Percentiles rank a stretch among this genome's conserved stretches.
phyloP scores from a whole-genome alignment of 257 asterid genomes.

The Ligustrum vulgare region DNA sequence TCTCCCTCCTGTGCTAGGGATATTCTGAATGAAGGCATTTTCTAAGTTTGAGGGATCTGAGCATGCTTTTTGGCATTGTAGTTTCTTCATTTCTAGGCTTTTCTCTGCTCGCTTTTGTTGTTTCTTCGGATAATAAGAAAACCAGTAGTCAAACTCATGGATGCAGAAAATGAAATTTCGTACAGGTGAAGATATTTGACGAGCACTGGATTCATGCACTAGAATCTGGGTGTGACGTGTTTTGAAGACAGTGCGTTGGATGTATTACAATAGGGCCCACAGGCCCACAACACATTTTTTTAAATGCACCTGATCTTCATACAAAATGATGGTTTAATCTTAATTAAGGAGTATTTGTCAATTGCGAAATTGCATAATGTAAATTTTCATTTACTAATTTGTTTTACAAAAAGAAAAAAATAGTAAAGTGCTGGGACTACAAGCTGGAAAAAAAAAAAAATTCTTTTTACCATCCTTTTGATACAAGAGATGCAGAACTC shows the following conservation, averaged over 20 bases:
- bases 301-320: not conserved
- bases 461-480: not conserved
- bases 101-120: slow-evolving; percentile 7
- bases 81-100: slow-evolving; percentile 14
- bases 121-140: slow-evolving; percentile 14
- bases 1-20: slow-evolving; percentile 8
- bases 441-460: not conserved
- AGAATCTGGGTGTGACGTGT: not conserved
- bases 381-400: not conserved
- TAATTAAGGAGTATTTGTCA: not conserved
- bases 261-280: not conserved
- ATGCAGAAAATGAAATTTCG: not conserved
- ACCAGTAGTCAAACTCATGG: not conserved
- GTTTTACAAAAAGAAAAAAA: not conserved
- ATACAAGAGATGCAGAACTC: not conserved
- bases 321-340: not conserved
- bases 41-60: not conserved
- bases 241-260: not conserved
- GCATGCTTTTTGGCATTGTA: slow-evolving; percentile 9
- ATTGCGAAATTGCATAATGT: not conserved
- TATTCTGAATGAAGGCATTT: slow-evolving; percentile 1
- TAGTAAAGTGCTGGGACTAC: not conserved
- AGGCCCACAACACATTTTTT: not conserved
- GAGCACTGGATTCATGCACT: not conserved
- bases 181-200: not conserved